Evolutionary conservation across 176 grass and related monocot species (phyloP).

Genomic region (Eremochloa ophiuroides): DNA sequence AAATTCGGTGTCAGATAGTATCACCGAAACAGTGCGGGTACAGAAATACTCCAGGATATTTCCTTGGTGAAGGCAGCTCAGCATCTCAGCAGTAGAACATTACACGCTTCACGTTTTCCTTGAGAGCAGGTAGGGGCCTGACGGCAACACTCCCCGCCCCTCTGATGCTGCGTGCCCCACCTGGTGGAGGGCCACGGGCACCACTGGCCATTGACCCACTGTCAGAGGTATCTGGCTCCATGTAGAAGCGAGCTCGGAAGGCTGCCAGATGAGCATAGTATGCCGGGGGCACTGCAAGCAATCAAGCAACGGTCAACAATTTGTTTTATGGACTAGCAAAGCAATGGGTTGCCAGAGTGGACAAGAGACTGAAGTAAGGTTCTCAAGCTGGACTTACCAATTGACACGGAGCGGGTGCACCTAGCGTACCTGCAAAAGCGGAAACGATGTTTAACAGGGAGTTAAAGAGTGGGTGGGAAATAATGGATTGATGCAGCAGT

Average conservation of each 20-base stretch:
- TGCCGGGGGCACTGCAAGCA: constrained; percentile 75
- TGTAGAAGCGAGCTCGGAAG: constrained; percentile 85
- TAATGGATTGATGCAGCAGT: background rate
- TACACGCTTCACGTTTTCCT: constrained; percentile 86
- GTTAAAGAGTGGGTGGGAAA: background rate
- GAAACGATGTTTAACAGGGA: constrained; percentile 1
- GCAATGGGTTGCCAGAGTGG: background rate
- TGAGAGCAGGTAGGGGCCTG: constrained; percentile 82
- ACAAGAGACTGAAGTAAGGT: background rate
- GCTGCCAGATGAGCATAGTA: constrained; percentile 92
- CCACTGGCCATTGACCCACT: constrained; percentile 74
- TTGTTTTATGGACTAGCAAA: background rate
- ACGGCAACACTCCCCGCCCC: constrained; percentile 62
- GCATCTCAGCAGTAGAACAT: constrained; percentile 88
- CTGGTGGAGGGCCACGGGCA: constrained; percentile 42
- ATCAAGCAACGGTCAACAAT: background rate
- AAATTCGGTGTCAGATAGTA: background rate
- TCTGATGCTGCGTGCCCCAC: constrained; percentile 41
- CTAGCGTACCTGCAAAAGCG: constrained; percentile 64
- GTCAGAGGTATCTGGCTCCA: constrained; percentile 85
- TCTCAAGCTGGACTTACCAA: constrained; percentile 45
- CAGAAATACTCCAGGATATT: background rate
- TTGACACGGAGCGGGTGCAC: constrained; percentile 87
- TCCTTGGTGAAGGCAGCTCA: background rate
- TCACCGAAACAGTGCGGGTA: background rate